These are phyloP conservation scores for Hypoxylon crocopeplum DNA, from an alignment of 495 filamentous ascomycete genomes.

Conservation along the genomic window DNA sequence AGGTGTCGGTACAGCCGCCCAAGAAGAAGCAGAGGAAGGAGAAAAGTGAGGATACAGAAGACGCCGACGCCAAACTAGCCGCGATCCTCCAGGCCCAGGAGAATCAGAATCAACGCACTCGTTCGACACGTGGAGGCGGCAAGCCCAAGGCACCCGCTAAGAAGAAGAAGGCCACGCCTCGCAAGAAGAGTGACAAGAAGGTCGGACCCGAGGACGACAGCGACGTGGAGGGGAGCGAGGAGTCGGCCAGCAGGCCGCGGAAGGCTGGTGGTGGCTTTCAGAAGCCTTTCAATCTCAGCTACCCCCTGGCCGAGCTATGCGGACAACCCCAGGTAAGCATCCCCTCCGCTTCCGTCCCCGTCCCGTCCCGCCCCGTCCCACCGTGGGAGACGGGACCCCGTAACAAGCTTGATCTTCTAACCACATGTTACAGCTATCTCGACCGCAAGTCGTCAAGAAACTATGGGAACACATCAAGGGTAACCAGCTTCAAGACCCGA, in stretches of 20 bases:
- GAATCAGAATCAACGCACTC: conserved; percentile 72
- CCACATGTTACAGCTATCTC: conserved; percentile 67
- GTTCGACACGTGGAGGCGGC: conserved; percentile 72
- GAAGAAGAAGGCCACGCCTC: conserved; percentile 59
- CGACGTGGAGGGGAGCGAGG: conserved; percentile 70
- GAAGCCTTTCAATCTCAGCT: conserved; percentile 61
- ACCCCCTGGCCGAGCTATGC: conserved; percentile 55
- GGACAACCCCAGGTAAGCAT: conserved; percentile 66
- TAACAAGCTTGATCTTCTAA: conserved; percentile 17
- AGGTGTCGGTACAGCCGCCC: conserved; percentile 59
- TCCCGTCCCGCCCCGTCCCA: no score
- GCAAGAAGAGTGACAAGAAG: conserved; percentile 75
- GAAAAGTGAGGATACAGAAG: conserved; percentile 51
- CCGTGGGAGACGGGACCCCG: no score
- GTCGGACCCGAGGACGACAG: conserved; percentile 82
- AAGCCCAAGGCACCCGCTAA: conserved; percentile 66
- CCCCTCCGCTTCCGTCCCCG: no score
- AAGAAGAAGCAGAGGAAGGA: conserved; percentile 65
- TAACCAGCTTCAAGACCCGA: conserved; percentile 86
- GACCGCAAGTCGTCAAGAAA: conserved; percentile 92
- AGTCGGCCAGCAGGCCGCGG: conserved; percentile 55
- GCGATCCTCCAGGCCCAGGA: conserved; percentile 91
- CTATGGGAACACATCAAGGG: conserved; percentile 94
- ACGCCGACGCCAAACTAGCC: conserved; percentile 85
- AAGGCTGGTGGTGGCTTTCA: conserved; percentile 59